These are phyloP conservation scores for Dendrobium nobile DNA, from an alignment of 106 monocot species.

Conservation along the genomic window DNA sequence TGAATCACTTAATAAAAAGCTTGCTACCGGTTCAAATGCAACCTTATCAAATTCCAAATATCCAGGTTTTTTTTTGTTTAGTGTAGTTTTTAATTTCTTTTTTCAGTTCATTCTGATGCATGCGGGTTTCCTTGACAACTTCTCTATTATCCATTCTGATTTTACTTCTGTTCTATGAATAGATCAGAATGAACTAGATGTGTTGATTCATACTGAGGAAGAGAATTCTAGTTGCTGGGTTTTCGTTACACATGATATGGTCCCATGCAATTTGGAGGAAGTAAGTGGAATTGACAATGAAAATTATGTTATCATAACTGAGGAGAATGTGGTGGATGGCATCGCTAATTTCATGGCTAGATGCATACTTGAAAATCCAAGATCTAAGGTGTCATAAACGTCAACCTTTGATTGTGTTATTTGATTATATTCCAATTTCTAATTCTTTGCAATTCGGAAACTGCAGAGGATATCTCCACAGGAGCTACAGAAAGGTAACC, in stretches of 20 bases:
- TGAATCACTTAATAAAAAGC: too few relatives aligned
- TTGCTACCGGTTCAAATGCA: too few relatives aligned
- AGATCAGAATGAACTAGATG: conserved; percentile 25
- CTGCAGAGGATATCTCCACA: conserved; percentile 53
- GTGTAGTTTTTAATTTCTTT: too few relatives aligned
- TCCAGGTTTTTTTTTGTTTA: too few relatives aligned
- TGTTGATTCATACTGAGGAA: conserved; percentile 28
- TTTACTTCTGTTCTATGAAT: too few relatives aligned
- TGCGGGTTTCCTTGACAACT: too few relatives aligned
- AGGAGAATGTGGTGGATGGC: conserved; percentile 84
- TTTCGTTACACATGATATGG: conserved; percentile 50
- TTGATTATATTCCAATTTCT: conserved; percentile 4
- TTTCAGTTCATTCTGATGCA: too few relatives aligned
- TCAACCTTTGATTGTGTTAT: neutral
- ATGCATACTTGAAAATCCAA: conserved; percentile 82
- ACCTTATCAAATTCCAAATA: too few relatives aligned
- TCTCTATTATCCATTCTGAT: too few relatives aligned
- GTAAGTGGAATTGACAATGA: conserved; percentile 73
- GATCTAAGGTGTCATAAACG: conserved; percentile 51
- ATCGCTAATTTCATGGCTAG: conserved; percentile 75
- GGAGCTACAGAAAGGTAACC: conserved; percentile 61
- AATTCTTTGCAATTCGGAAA: conserved; percentile 10
- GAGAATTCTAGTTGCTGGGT: conserved; percentile 56
- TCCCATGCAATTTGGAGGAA: conserved; percentile 52
- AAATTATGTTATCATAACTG: conserved; percentile 60